phyloP scores from a whole-genome alignment of 2,329 filamentous ascomycete species.

The Fusarium floridanum region DNA sequence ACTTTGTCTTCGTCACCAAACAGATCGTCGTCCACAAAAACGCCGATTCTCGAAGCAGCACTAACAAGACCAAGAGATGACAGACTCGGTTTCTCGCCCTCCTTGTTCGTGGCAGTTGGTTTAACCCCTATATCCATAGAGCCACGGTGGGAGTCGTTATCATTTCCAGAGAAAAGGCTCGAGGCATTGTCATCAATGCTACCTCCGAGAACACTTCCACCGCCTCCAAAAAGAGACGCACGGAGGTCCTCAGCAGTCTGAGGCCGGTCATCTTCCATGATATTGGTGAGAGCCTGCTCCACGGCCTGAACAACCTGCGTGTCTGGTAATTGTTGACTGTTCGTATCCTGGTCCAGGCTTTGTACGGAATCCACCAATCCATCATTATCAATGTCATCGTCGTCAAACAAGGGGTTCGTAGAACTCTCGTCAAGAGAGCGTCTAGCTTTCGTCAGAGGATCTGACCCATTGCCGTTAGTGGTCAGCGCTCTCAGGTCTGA shows the following conservation, averaged over 20 bases:
- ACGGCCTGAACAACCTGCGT: slow-evolving; percentile 90
- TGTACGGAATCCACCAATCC: slow-evolving; percentile 78
- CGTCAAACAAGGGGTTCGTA: slow-evolving; percentile 76
- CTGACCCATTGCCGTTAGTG: slow-evolving; percentile 55
- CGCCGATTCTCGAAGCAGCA: slow-evolving; percentile 86
- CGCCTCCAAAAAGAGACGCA: slow-evolving; percentile 71
- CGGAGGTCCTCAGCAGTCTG: slow-evolving; percentile 74
- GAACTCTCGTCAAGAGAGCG: slow-evolving; percentile 77
- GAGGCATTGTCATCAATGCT: slow-evolving; percentile 54
- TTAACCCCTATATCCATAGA: slow-evolving; percentile 68
- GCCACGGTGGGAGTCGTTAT: slow-evolving; percentile 71
- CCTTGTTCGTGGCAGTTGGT: slow-evolving; percentile 54
- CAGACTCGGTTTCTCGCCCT: slow-evolving; percentile 82
- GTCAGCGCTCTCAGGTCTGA: slow-evolving; percentile 60
- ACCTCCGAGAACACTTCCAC: slow-evolving; percentile 36
- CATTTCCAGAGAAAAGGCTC: slow-evolving; percentile 64
- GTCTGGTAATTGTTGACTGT: slow-evolving; percentile 72
- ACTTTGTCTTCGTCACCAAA: slow-evolving; percentile 90
- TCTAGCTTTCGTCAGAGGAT: slow-evolving; percentile 61
- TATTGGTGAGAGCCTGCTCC: slow-evolving; percentile 91
- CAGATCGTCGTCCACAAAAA: slow-evolving; percentile 93
- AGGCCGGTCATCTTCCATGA: slow-evolving; percentile 82
- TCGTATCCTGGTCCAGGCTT: slow-evolving; percentile 78
- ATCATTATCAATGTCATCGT: slow-evolving; percentile 82
- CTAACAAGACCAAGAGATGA: slow-evolving; percentile 93